phyloP scores from a whole-genome alignment of 2,329 filamentous ascomycete species.

The Fusarium liriodendri region DNA sequence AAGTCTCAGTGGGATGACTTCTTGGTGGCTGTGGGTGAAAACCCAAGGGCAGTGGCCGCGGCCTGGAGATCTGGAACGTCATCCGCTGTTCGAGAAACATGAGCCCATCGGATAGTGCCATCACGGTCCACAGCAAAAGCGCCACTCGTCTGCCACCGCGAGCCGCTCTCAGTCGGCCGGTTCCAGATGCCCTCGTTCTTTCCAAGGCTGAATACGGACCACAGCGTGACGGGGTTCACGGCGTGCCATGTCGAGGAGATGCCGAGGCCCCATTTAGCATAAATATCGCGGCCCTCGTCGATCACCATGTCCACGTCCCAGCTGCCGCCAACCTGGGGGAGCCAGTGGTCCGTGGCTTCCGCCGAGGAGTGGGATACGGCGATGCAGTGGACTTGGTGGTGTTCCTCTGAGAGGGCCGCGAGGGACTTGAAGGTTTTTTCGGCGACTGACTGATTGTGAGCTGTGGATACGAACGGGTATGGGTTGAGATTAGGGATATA shows the following conservation, averaged over 20 bases:
- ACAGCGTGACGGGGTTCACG: slow-evolving; percentile 68
- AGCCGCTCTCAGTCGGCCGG: slow-evolving; percentile 72
- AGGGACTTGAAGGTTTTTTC: slow-evolving; percentile 73
- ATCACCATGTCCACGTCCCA: slow-evolving; percentile 69
- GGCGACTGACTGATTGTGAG: slow-evolving; percentile 61
- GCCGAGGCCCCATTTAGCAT: slow-evolving; percentile 75
- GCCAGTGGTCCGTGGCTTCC: slow-evolving; percentile 67
- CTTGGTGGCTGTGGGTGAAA: slow-evolving; percentile 15
- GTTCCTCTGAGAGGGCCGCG: slow-evolving; percentile 60
- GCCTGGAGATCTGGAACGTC: slow-evolving; percentile 47
- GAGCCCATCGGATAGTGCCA: slow-evolving; percentile 47
- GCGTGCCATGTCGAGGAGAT: slow-evolving; percentile 71
- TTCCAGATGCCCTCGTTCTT: slow-evolving; percentile 75
- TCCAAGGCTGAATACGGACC: slow-evolving; percentile 67
- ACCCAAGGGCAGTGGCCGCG: slow-evolving; percentile 43
- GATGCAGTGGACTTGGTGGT: slow-evolving; percentile 65
- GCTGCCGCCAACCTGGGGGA: slow-evolving; percentile 65
- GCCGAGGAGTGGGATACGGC: slow-evolving; percentile 71
- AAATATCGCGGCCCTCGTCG: slow-evolving; percentile 69
- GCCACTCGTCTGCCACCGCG: slow-evolving; percentile 75
- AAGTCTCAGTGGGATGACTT: not conserved
- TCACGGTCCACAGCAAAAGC: slow-evolving; percentile 63
- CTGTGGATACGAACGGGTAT: no score
- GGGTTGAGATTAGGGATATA: slow-evolving; percentile 39
- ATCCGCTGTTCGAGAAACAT: slow-evolving; percentile 46